phyloP scores from a whole-genome alignment of 768 basidiomycete species.

The Mrakia frigida region DNA sequence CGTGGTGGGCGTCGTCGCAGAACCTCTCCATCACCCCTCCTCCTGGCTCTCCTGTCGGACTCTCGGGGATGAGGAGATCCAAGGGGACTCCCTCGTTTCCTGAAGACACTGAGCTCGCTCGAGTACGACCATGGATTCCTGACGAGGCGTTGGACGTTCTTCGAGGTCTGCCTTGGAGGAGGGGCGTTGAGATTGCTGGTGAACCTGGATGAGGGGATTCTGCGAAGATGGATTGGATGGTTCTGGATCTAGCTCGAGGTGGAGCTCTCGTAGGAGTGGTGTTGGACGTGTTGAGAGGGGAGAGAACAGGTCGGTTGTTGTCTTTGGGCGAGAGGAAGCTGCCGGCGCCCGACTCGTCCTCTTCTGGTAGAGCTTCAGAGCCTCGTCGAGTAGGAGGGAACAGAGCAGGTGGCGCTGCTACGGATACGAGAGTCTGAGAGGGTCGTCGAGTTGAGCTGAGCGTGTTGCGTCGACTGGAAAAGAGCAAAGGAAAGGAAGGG shows the following conservation, averaged over 20 bases:
- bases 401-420: not conserved
- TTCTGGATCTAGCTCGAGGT: conserved; percentile 24
- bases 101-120: not conserved
- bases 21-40: not conserved
- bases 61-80: not conserved
- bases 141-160: conserved; percentile 6
- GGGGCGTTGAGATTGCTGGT: not conserved
- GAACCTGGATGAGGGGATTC: not conserved
- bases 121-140: not conserved
- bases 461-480: conserved; percentile 1
- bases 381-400: conserved; percentile 3
- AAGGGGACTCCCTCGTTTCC: not conserved
- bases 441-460: not conserved
- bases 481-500: not conserved
- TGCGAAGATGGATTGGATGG: conserved; percentile 30
- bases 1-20: not conserved
- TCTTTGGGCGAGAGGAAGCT: not conserved
- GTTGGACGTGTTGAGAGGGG: not conserved
- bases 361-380: not conserved
- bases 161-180: conserved; percentile 6
- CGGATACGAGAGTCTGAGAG: not conserved
- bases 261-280: not conserved
- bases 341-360: not conserved
- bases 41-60: too few species aligned
- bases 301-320: not conserved